Evolutionary conservation across 495 filamentous ascomycete species (phyloP).

Genomic region (Eremomyces bilateralis): DNA sequence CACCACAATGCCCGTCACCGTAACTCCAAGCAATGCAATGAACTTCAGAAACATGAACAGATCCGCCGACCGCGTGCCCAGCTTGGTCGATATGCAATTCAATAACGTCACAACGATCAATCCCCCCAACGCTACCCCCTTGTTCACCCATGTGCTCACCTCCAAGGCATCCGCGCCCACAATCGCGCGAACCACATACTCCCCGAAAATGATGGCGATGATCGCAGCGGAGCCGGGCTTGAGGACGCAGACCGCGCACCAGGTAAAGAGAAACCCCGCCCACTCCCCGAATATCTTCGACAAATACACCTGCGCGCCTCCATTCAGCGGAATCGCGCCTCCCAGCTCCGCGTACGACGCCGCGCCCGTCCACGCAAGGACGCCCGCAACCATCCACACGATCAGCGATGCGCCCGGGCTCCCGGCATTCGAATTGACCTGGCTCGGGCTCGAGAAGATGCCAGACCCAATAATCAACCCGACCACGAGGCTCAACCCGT

Average conservation of each 20-base stretch:
- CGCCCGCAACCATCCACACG: conserved; percentile 73
- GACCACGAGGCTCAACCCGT: conserved; percentile 74
- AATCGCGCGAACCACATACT: conserved; percentile 74
- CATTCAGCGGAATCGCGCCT: conserved; percentile 87
- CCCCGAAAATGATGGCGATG: conserved; percentile 91
- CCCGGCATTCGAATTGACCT: conserved; percentile 82
- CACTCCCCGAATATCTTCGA: conserved; percentile 91
- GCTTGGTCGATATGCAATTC: conserved; percentile 75
- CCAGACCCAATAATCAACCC: conserved; percentile 93
- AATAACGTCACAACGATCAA: conserved; percentile 55
- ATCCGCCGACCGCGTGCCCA: conserved; percentile 70
- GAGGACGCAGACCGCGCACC: conserved; percentile 82
- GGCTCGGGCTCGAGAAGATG: conserved; percentile 86
- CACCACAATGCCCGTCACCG: conserved; percentile 74
- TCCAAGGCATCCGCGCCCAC: conserved; percentile 61
- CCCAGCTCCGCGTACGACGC: conserved; percentile 92
- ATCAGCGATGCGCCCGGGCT: conserved; percentile 80
- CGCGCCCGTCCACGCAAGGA: conserved; percentile 90
- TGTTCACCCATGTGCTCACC: conserved; percentile 71
- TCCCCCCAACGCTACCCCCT: conserved; percentile 61
- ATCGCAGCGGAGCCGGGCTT: conserved; percentile 89
- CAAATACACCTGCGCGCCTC: conserved; percentile 79
- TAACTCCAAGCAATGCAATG: conserved; percentile 66
- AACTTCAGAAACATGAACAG: conserved; percentile 95
- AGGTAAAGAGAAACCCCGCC: conserved; percentile 80